Conservation (phyloP, 2,329 filamentous ascomycete genomes). For the Pyrenophora teres region DNA sequence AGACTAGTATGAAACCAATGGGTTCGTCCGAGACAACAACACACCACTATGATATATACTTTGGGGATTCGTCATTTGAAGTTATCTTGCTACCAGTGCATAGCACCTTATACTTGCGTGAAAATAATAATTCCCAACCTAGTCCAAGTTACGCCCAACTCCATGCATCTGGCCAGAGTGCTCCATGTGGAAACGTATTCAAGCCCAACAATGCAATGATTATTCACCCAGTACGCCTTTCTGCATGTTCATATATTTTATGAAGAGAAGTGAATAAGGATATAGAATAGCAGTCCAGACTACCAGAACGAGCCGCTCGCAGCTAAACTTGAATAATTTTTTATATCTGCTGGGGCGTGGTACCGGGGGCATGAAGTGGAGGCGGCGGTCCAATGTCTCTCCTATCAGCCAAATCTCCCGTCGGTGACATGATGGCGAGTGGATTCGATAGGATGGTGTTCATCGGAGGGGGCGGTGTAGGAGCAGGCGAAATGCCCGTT, state of each 20-base stretch:
- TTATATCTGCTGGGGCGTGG: slow-evolving; percentile 36
- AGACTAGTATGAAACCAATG: too few relatives aligned
- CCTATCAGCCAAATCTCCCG: slow-evolving; percentile 39
- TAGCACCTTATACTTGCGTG: background rate
- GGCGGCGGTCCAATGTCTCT: slow-evolving; percentile 29
- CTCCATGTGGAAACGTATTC: background rate
- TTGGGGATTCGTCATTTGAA: background rate
- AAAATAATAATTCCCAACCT: background rate
- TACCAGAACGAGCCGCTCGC: background rate
- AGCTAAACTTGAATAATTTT: background rate
- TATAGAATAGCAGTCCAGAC: background rate
- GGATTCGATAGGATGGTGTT: slow-evolving; percentile 19
- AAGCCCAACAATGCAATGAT: background rate
- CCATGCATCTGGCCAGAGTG: background rate
- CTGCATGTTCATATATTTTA: too few relatives aligned
- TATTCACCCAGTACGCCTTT: too few relatives aligned
- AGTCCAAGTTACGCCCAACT: background rate
- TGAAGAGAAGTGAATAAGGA: background rate
- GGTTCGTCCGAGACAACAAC: too few relatives aligned
- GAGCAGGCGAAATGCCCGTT: slow-evolving; percentile 34
- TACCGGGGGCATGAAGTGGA: slow-evolving; percentile 39
- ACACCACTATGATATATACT: too few relatives aligned
- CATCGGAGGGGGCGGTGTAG: slow-evolving; percentile 38
- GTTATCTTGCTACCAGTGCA: background rate
- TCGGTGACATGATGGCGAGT: slow-evolving; percentile 20